Evolutionary conservation across 2,329 filamentous ascomycete genomes (phyloP), one percentile per base, ranked within the genome.

Genomic region (Didymella pomorum): DNA sequence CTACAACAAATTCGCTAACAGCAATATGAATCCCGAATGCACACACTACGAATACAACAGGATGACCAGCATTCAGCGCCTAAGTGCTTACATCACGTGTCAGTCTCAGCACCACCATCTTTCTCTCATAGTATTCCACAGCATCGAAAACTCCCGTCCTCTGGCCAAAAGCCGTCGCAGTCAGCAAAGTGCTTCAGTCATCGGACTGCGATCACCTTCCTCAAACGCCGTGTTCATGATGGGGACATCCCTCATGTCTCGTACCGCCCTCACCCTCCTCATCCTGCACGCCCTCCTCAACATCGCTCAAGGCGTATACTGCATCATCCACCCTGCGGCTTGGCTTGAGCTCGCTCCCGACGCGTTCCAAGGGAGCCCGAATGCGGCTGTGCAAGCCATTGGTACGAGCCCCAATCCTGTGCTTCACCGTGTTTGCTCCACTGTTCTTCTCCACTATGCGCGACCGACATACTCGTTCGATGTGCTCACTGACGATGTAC

Each of bases 261-360:
- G 50, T 41, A 48, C 51, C 29, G 58, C 60, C 8, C 55, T 53
- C 35, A 37, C 56, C 44, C 47, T 63, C 39, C 47, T 63, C 9
- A 47, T 59, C 49, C 8, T 55, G 12, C 62, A 65, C 43, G 48
- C 54, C 26, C 45, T 65, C 29, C 35, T 61, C 35, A 65, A 63
- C 37, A 59, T 65, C 10, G 55, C 44, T 2, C 60, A 61, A 37
- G 61, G 61, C 45, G 10, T 58, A 6, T 61, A 61, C 55, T 53
- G 53, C 16, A 31, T 50, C 35, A 29, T 39, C 18, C 52, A 46
- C 2, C n/a, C 47, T 56, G 3, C 20, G 20, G 54, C 46, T 14
- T 62, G 60, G 18, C 21, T 23, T 1, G 31, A 29, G 1, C 33
- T 41, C 8, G 51, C 25, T 12, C 31, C 31, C 16, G 2, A 12